A percentile compares a stretch with the other conserved stretches of the same genome.
Conservation (phyloP, 768 basidiomycete genomes). For the Candolleomyces eurysporus region DNA sequence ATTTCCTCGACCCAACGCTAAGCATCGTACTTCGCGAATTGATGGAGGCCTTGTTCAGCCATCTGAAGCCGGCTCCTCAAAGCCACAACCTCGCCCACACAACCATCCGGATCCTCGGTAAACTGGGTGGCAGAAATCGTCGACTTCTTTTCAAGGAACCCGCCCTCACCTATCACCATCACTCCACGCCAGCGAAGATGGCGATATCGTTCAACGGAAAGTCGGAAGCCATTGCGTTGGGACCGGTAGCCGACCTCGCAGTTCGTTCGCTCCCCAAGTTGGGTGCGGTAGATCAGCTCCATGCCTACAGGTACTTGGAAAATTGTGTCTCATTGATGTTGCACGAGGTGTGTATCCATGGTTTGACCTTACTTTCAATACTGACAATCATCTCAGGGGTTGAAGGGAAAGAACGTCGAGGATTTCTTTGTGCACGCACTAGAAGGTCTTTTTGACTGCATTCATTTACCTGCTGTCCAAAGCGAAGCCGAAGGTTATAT, state of each 20-base stretch:
- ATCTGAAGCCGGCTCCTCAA: constrained; percentile 85
- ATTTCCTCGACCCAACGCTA: constrained; percentile 95
- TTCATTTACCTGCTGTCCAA: constrained; percentile 66
- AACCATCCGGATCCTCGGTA: constrained; percentile 94
- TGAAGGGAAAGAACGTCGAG: constrained; percentile 70
- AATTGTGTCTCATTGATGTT: constrained; percentile 68
- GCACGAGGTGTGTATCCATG: constrained; percentile 57
- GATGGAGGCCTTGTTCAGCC: constrained; percentile 91
- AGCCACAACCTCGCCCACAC: constrained; percentile 91
- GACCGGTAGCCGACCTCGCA: constrained; percentile 65
- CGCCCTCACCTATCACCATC: constrained; percentile 64
- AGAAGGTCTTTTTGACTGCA: constrained; percentile 76
- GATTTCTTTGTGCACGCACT: constrained; percentile 66
- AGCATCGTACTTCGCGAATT: constrained; percentile 89
- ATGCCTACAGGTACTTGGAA: constrained; percentile 72
- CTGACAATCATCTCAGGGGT: constrained; percentile 46
- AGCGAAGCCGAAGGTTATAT: constrained; percentile 70
- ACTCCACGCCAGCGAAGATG: constrained; percentile 69
- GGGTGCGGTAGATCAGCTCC: constrained; percentile 45
- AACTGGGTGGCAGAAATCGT: constrained; percentile 92
- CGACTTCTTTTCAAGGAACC: constrained; percentile 82
- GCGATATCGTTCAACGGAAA: constrained; percentile 73
- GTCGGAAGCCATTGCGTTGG: constrained; percentile 61
- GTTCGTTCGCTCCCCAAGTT: constrained; percentile 56
- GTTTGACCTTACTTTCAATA: not conserved